Conservation (phyloP, 1,284 basidiomycete species). For the Phlebopus sp. region DNA sequence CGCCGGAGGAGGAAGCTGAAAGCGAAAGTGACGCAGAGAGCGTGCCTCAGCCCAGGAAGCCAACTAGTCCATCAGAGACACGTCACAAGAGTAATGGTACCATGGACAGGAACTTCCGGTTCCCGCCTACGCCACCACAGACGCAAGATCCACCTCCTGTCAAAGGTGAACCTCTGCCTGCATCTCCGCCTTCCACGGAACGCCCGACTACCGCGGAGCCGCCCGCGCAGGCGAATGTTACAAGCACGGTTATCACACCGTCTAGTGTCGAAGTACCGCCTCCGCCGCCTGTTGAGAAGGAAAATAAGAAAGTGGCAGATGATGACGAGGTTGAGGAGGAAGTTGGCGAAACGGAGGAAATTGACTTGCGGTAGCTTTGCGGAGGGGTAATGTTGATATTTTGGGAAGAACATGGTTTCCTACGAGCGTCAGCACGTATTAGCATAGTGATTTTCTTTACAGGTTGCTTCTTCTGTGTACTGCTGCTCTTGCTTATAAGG, state of each 20-base stretch:
- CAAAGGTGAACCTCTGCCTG: neutral
- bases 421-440: too few species aligned
- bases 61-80: slow-evolving; percentile 17
- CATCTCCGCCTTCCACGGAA: neutral
- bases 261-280: slow-evolving; percentile 71
- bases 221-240: slow-evolving; percentile 24
- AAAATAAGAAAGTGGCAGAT: slow-evolving; percentile 37
- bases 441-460: too few species aligned
- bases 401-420: too few species aligned
- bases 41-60: slow-evolving; percentile 7
- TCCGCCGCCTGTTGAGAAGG: slow-evolving; percentile 74
- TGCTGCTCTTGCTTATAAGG: too few species aligned
- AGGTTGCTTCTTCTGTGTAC: too few species aligned
- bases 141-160: slow-evolving; percentile 26
- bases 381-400: too few species aligned
- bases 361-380: slow-evolving; percentile 31
- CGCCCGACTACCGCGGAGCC: slow-evolving; percentile 5
- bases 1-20: slow-evolving; percentile 35
- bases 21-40: neutral
- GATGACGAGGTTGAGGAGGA: slow-evolving; percentile 62
- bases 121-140: slow-evolving; percentile 47
- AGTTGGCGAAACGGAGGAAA: slow-evolving; percentile 72
- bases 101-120: slow-evolving; percentile 77
- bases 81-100: slow-evolving; percentile 54
- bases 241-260: slow-evolving; percentile 46